These are phyloP conservation scores for Sarocladiaceae sp. DNA, from an alignment of 2,329 filamentous ascomycete genomes.

Conservation along the genomic window DNA sequence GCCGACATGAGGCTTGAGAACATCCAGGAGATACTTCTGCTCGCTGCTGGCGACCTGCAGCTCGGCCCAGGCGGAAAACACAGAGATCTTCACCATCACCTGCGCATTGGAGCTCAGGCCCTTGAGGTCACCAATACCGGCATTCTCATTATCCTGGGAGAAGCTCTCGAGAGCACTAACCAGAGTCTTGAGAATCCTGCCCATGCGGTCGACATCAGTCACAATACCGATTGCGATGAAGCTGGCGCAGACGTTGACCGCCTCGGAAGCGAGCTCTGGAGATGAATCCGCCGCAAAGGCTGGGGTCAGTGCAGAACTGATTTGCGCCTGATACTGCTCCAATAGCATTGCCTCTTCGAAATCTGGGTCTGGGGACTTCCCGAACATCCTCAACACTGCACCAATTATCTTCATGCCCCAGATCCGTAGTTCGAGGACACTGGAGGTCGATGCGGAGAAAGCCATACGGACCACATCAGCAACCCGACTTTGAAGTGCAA, in stretches of 20 bases:
- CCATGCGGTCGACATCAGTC: slow-evolving; percentile 97
- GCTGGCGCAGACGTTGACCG: slow-evolving; percentile 95
- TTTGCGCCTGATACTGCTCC: slow-evolving; percentile 98
- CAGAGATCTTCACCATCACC: slow-evolving; percentile 97
- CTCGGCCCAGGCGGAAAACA: slow-evolving; percentile 96
- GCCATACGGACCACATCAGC: slow-evolving; percentile 95
- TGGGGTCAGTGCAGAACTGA: slow-evolving; percentile 91
- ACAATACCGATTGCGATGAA: slow-evolving; percentile 98
- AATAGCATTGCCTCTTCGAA: slow-evolving; percentile 95
- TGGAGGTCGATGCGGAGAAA: slow-evolving; percentile 93
- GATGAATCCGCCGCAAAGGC: slow-evolving; percentile 96
- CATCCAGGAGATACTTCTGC: slow-evolving; percentile 82
- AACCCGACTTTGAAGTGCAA: slow-evolving; percentile 74
- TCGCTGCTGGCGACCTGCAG: slow-evolving; percentile 92
- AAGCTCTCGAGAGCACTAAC: slow-evolving; percentile 91
- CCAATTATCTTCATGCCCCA: slow-evolving; percentile 93
- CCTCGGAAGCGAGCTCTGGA: slow-evolving; percentile 90
- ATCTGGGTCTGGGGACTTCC: slow-evolving; percentile 90
- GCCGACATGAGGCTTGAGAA: slow-evolving; percentile 85
- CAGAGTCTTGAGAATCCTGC: slow-evolving; percentile 89
- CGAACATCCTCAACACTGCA: slow-evolving; percentile 91
- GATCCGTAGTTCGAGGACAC: slow-evolving; percentile 83
- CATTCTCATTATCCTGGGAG: slow-evolving; percentile 72
- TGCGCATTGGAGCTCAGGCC: slow-evolving; percentile 92
- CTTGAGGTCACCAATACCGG: slow-evolving; percentile 87